Conservation (phyloP, 768 basidiomycete species). For the Amanita exitialis region DNA sequence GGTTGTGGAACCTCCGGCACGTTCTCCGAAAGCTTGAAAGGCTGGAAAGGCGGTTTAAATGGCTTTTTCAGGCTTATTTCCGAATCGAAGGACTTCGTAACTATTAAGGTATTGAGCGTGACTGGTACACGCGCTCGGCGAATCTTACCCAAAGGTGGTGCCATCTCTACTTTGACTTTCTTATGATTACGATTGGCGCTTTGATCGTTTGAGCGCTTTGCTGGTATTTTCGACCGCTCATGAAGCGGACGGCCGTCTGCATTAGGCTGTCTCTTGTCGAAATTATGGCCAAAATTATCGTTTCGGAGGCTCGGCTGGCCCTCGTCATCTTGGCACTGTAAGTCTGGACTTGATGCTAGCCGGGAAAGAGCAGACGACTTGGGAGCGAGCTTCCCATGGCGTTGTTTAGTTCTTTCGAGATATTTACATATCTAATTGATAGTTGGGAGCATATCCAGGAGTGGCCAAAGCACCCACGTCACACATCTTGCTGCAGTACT, state of each 20-base stretch:
- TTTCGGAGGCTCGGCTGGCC: not conserved
- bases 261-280: not conserved
- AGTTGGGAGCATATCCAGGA: not conserved
- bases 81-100: constrained; percentile 38
- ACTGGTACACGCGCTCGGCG: not conserved
- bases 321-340: constrained; percentile 8
- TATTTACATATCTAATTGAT: constrained; percentile 61
- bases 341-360: constrained; percentile 10
- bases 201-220: constrained; percentile 7
- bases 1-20: not conserved
- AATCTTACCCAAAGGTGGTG: constrained; percentile 22
- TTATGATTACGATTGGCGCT: constrained; percentile 13
- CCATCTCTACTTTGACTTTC: constrained; percentile 22
- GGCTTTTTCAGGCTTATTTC: constrained; percentile 35
- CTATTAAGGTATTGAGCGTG: constrained; percentile 15
- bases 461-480: constrained; percentile 40
- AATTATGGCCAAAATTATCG: not conserved
- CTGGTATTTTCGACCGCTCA: constrained; percentile 2
- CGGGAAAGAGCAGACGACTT: constrained; percentile 19
- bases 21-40: not conserved
- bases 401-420: constrained; percentile 50
- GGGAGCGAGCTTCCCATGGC: constrained; percentile 39
- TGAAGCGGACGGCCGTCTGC: not conserved
- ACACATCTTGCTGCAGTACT: constrained; percentile 70
- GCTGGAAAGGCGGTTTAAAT: constrained; percentile 30